phyloP scores from a whole-genome alignment of 2,329 filamentous ascomycete genomes.

The Verticillium longisporum region DNA sequence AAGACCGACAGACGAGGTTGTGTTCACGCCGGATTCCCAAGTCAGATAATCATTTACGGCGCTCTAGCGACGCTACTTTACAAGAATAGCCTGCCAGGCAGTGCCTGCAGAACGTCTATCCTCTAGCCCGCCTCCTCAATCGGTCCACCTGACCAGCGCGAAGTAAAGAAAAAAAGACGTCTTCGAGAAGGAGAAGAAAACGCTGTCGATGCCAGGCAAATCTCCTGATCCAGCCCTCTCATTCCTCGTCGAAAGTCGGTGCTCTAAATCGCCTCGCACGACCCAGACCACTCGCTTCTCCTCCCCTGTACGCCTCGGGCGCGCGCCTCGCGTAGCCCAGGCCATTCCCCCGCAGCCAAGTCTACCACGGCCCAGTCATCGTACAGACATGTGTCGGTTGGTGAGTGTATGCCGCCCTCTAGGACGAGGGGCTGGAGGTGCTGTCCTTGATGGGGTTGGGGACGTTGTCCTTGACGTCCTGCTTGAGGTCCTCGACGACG shows the following conservation, averaged over 20 bases:
- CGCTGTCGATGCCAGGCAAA: not conserved
- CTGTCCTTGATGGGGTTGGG: constrained; percentile 3
- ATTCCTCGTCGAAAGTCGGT: not conserved
- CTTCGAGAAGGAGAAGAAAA: not conserved
- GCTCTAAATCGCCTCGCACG: no score
- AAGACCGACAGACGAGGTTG: no score
- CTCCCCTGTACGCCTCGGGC: no score
- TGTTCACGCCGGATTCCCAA: not conserved
- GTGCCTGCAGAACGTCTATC: not conserved
- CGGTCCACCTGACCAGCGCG: not conserved
- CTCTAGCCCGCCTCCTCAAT: not conserved
- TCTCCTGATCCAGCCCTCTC: no score
- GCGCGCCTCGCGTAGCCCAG: not conserved
- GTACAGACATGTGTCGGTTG: not conserved
- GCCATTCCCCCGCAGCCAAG: not conserved
- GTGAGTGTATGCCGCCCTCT: not conserved
- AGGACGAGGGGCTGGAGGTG: not conserved
- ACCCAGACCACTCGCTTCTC: no score
- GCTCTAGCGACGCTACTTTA: not conserved
- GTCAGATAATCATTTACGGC: not conserved
- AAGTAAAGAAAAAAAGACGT: not conserved
- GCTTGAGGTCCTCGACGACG: constrained; percentile 29
- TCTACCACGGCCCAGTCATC: not conserved
- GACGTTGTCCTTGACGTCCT: constrained; percentile 16
- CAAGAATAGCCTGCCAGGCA: not conserved